Percentiles rank a stretch among this genome's conserved stretches.
Conservation (phyloP, 176 grass and related monocot genomes). For the Avena insularis region DNA sequence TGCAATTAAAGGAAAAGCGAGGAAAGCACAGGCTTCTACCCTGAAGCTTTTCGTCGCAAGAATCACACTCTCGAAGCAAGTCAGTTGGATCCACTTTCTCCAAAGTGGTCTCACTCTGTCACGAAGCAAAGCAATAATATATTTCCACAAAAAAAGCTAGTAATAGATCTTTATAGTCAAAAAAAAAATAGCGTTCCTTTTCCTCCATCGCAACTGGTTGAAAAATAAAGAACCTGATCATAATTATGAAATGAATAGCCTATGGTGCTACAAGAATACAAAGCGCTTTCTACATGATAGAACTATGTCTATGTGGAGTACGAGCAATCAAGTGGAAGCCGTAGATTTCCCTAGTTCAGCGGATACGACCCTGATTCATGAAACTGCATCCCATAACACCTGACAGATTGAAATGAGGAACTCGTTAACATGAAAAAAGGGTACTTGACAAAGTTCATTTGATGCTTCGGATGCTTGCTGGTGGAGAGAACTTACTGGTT, state of each 20-base stretch:
- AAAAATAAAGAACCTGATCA: background rate
- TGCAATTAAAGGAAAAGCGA: background rate
- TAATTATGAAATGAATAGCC: background rate
- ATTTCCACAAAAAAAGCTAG: too few species aligned
- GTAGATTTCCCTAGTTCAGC: background rate
- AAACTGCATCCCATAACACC: background rate
- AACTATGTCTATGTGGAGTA: background rate
- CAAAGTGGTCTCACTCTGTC: background rate
- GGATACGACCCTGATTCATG: background rate
- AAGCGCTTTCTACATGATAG: conserved; percentile 12
- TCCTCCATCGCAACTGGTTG: background rate
- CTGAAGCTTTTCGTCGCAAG: conserved; percentile 27
- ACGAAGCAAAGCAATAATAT: conserved; percentile 14
- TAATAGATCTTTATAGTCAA: too few species aligned
- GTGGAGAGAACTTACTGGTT: conserved; percentile 16
- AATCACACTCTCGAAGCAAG: background rate
- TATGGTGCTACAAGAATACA: background rate
- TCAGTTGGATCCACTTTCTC: conserved; percentile 1
- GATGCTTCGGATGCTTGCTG: background rate
- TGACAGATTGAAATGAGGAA: background rate
- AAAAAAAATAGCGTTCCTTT: background rate
- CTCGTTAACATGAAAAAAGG: background rate
- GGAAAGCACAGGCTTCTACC: conserved; percentile 6
- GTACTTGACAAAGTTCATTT: background rate
- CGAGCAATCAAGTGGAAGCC: background rate